Percentiles rank a stretch among this genome's conserved stretches.
phyloP scores from a whole-genome alignment of 2,329 filamentous ascomycete genomes.

The Lachnellula suecica region DNA sequence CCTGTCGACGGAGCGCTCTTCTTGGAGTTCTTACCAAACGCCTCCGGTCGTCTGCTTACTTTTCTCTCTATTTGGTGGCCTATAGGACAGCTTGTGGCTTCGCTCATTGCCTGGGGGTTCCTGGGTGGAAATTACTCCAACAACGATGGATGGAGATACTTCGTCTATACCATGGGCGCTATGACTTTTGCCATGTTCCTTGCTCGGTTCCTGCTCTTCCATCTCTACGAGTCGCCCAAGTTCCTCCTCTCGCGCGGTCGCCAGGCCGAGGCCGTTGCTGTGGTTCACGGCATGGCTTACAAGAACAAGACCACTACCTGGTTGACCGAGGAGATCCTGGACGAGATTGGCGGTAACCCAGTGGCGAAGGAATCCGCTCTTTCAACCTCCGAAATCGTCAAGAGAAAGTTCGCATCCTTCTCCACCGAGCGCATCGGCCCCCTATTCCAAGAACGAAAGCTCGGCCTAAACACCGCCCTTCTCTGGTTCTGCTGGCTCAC shows the following conservation, averaged over 20 bases:
- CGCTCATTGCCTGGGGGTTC: constrained; percentile 72
- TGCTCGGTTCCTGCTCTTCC: constrained; percentile 76
- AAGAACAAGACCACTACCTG: constrained; percentile 70
- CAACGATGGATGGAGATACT: constrained; percentile 75
- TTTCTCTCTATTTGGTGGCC: constrained; percentile 88
- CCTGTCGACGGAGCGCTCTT: constrained; percentile 80
- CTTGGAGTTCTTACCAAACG: constrained; percentile 77
- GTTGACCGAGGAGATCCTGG: constrained; percentile 70
- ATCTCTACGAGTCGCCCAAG: constrained; percentile 83
- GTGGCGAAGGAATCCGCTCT: constrained; percentile 8
- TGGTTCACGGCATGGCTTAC: constrained; percentile 75
- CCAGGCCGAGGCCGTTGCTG: constrained; percentile 75
- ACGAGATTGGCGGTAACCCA: constrained; percentile 49
- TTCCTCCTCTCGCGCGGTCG: constrained; percentile 75
- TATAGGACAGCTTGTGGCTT: constrained; percentile 73
- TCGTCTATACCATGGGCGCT: constrained; percentile 69
- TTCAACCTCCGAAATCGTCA: constrained; percentile 19
- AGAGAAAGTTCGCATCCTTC: constrained; percentile 59
- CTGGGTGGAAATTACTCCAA: constrained; percentile 52
- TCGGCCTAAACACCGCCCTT: constrained; percentile 50
- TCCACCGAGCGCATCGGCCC: constrained; percentile 66
- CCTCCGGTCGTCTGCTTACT: constrained; percentile 71
- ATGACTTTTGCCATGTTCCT: constrained; percentile 77
- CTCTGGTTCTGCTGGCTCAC: constrained; percentile 81
- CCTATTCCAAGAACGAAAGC: constrained; percentile 57